Base-by-base conservation (phyloP, 176 grass and related monocot genomes). In the Thinopyrum elongatum region DNA sequence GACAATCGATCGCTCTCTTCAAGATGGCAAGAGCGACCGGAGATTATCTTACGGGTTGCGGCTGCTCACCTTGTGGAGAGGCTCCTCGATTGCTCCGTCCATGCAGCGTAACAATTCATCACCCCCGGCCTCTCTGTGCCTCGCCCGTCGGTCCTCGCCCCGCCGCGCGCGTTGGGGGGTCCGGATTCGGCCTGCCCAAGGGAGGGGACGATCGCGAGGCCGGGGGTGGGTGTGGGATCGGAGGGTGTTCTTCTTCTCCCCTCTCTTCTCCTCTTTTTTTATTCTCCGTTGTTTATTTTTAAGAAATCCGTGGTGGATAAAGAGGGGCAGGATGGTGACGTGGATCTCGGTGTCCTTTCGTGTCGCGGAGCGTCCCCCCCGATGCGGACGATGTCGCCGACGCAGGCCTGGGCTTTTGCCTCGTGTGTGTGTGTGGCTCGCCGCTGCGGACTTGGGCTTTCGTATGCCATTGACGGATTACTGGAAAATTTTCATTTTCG, bases 101-200 rank as follows among this genome's bases (percentile, higher is more conserved):
- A 91, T 91, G 29, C 78, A 84, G 76, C 61, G 85, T 84, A 84
- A 87, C 81, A 91, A 80, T 10, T 91, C 89, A 91, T 87, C 89
- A 84, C 81, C 81, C 49, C 89, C 33, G 31, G 81, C 69, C 42
- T 62, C 76, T 35, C 76, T 42, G 66, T 46, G 58, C 66, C 26
- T 27, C 75, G 66, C 80, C 42, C 15, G 73, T 21, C 21, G n/a
- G 65, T 27, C 71, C 83, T 36, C 7, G 60, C 21, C 60, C 74
- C 67, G 8, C 75, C n/a, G 59, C 6, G 65, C 30, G 74, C 74
- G 68, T 46, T 34, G 59, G 84, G 66, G 66, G 42, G 28, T 73
- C 51, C 75, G 34, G 58, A 46, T 23, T 63, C 77, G 29, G 33
- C 72, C 22, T 22, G 34, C 9, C 41, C 34, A 35, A 49, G 25